A percentile compares a stretch with the other conserved stretches of the same genome.
Evolutionary conservation across 2,329 filamentous ascomycete species (phyloP).

Genomic region (Calonectria montana): DNA sequence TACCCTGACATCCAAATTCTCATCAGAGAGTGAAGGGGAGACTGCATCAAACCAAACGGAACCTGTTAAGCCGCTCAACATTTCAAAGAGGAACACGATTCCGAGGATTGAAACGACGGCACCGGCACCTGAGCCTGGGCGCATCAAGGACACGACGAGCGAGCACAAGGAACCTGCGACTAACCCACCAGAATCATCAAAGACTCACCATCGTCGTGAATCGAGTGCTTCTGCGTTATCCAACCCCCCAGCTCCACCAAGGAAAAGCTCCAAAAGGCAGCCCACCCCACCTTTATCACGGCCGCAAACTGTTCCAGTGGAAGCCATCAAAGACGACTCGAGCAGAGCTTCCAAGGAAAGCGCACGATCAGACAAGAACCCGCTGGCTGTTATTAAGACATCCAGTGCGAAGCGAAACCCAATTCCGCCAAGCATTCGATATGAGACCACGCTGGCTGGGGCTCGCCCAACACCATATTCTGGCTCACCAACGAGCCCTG

Average conservation of each 20-base stretch:
- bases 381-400: conserved; percentile 11
- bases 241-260: conserved; percentile 31
- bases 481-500: conserved; percentile 26
- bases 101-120: background rate
- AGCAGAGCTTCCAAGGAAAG: conserved; percentile 25
- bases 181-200: conserved; percentile 20
- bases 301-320: conserved; percentile 17
- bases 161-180: conserved; percentile 17
- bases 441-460: conserved; percentile 39
- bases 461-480: conserved; percentile 36
- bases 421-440: conserved; percentile 44
- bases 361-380: conserved; percentile 13
- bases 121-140: background rate
- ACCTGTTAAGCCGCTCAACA: conserved; percentile 2
- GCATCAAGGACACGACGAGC: background rate
- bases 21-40: background rate
- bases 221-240: conserved; percentile 28
- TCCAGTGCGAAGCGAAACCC: conserved; percentile 27
- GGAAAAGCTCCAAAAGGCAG: conserved; percentile 40
- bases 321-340: conserved; percentile 21
- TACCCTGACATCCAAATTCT: background rate
- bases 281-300: conserved; percentile 30
- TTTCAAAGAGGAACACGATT: background rate
- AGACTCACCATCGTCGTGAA: conserved; percentile 21
- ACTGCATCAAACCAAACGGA: background rate